Conservation (phyloP, 192 early-diverging fungal species). For the Podila epigama region DNA sequence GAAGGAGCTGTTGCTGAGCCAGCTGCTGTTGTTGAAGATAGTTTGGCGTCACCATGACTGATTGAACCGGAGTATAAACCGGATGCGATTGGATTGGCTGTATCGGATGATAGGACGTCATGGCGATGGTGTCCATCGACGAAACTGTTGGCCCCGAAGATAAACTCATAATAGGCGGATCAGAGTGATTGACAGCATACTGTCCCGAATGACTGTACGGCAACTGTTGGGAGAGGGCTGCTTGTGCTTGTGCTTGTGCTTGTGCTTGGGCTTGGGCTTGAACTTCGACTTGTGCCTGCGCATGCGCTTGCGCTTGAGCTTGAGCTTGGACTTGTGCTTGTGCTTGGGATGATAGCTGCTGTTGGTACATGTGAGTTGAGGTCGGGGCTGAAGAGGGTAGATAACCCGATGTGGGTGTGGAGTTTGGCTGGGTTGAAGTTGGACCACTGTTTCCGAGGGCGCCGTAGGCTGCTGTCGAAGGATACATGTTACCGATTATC, state of each 20-base stretch:
- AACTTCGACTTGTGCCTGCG: neutral
- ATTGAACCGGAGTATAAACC: neutral
- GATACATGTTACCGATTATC: neutral
- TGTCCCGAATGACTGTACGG: constrained; percentile 37
- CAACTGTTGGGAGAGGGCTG: neutral
- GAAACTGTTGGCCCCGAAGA: constrained; percentile 15
- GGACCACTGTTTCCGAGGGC: neutral
- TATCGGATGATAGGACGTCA: neutral
- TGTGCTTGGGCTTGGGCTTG: neutral
- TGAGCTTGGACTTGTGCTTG: neutral
- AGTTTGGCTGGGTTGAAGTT: too few species aligned
- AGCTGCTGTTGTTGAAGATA: constrained; percentile 11
- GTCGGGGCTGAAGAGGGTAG: constrained; percentile 16
- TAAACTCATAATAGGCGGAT: constrained; percentile 23
- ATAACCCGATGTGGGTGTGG: neutral
- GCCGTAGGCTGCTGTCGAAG: neutral
- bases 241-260: neutral
- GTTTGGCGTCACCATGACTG: neutral
- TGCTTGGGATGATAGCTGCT: neutral
- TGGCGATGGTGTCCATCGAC: neutral
- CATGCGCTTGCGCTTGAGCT: neutral
- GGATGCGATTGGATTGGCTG: constrained; percentile 1
- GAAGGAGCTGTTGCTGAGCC: constrained; percentile 10
- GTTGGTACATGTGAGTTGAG: constrained; percentile 6
- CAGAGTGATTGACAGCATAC: constrained; percentile 9